Base-by-base conservation (phyloP, 2,329 filamentous ascomycete species). In the Pestalotiopsis sp. region DNA sequence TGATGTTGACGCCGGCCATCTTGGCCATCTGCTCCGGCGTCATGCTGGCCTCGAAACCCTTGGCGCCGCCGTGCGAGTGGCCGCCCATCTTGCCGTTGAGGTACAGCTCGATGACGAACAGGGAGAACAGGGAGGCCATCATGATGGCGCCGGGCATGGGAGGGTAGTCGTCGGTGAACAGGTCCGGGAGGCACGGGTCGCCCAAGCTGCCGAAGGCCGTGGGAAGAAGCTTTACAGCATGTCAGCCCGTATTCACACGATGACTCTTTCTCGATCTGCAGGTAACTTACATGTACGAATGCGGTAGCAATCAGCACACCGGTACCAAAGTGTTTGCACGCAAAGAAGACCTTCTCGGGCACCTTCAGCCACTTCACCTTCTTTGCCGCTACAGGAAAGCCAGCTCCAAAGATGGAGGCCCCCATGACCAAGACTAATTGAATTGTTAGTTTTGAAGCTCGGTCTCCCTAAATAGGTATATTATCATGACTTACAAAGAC, bases 251-350 rank as follows among this genome's bases (percentile, higher is more conserved):
- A 49, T 23, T 20, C 27, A 38, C 1, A 36, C 31, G 31, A 36
- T 36, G 7, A 4, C 52, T 4, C 6, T 14, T 25, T 17, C 41
- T 57, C 3, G 27, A 39, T 23, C 17, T 12, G 14, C 2, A 52
- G 7, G 9, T 58, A 17, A 78, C 84, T 73, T 74, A 90, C 84
- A 84, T 93, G 91, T 23, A 93, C 91, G 72, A 93, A 93, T 2
- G 91, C 91, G 2, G 91, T 93, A 31, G 91, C 91, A 68, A 93
- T 87, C 49, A 93, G 82, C 20, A 93, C 91, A 70, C 91, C 91
- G 0, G 91, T 93, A 76, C 91, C 89, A 71, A 91, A 91, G 74
- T 90, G 88, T 73, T 90, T 90, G 79, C 87, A 89, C 67, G 87
- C 85, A 75, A 90, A 90, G 78, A 90, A 89, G 39, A 88, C 75